Evolutionary conservation across 2,329 filamentous ascomycete species (phyloP).

Genomic region (Bipolaris cookei): DNA sequence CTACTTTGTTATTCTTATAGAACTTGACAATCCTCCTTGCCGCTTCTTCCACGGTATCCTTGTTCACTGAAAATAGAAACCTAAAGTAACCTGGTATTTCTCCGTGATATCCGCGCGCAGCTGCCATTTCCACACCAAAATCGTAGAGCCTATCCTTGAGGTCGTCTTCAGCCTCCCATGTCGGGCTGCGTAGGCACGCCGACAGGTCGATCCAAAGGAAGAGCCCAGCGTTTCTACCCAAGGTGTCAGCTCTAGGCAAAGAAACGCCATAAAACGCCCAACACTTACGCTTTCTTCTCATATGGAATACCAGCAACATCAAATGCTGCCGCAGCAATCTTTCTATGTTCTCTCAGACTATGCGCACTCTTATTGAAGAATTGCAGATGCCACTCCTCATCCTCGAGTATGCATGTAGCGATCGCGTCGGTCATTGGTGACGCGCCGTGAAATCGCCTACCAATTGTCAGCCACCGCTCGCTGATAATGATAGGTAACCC

Average conservation of each 20-base stretch:
- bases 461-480: background rate
- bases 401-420: slow-evolving; percentile 28
- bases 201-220: slow-evolving; percentile 62
- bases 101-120: slow-evolving; percentile 44
- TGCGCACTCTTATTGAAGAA: slow-evolving; percentile 1
- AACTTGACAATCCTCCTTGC: slow-evolving; percentile 29
- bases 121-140: slow-evolving; percentile 29
- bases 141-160: slow-evolving; percentile 32
- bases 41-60: slow-evolving; percentile 45
- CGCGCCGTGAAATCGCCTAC: slow-evolving; percentile 39
- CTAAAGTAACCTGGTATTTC: slow-evolving; percentile 52
- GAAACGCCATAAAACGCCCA: background rate
- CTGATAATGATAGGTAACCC: background rate
- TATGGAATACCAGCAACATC: slow-evolving; percentile 6
- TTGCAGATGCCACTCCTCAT: slow-evolving; percentile 22
- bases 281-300: slow-evolving; percentile 8
- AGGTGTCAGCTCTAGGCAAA: background rate
- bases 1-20: background rate
- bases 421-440: slow-evolving; percentile 26
- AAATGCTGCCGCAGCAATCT: background rate
- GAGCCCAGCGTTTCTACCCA: slow-evolving; percentile 60
- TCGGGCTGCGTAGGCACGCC: slow-evolving; percentile 16
- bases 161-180: slow-evolving; percentile 26
- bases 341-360: background rate
- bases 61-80: slow-evolving; percentile 50